Conservation (phyloP, 2,329 filamentous ascomycete genomes). For the Colletotrichum euphorbiae region DNA sequence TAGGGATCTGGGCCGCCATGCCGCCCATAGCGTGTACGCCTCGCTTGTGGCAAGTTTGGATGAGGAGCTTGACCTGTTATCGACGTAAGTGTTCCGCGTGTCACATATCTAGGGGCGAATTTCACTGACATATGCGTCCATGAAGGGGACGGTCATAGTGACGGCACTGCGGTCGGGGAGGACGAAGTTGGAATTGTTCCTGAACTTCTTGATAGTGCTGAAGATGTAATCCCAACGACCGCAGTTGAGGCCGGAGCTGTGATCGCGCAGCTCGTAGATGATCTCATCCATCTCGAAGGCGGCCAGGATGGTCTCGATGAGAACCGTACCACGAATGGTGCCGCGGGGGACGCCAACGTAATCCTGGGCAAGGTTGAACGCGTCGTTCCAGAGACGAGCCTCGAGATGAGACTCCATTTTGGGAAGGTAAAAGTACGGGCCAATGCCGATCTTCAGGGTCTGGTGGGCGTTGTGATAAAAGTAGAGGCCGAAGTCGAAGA, state of each 20-base stretch:
- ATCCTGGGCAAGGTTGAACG: constrained; percentile 95
- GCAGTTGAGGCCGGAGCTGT: constrained; percentile 96
- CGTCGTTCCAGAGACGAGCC: constrained; percentile 97
- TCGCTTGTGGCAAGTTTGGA: constrained; percentile 97
- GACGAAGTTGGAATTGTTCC: constrained; percentile 91
- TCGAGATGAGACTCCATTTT: constrained; percentile 99
- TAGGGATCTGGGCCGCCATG: constrained; percentile 98
- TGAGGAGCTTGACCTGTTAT: constrained; percentile 80
- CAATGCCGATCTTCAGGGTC: constrained; percentile 83
- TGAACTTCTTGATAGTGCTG: constrained; percentile 99
- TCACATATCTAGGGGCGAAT: background rate
- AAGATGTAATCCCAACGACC: constrained; percentile 99
- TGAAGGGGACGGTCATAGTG: constrained; percentile 98
- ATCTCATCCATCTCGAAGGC: constrained; percentile 99
- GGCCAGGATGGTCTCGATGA: constrained; percentile 97
- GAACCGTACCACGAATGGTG: constrained; percentile 92
- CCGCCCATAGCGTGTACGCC: constrained; percentile 99
- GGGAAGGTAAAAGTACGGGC: constrained; percentile 97
- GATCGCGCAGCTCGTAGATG: constrained; percentile 98
- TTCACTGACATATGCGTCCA: constrained; percentile 82
- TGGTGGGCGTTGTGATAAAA: constrained; percentile 98
- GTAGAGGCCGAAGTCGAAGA: constrained; percentile 98
- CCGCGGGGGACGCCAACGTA: constrained; percentile 89
- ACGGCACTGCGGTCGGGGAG: constrained; percentile 91
- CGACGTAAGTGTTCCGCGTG: constrained; percentile 13